Conservation (phyloP, 257 asterid genomes). For the Nicotiana obtusifolia region DNA sequence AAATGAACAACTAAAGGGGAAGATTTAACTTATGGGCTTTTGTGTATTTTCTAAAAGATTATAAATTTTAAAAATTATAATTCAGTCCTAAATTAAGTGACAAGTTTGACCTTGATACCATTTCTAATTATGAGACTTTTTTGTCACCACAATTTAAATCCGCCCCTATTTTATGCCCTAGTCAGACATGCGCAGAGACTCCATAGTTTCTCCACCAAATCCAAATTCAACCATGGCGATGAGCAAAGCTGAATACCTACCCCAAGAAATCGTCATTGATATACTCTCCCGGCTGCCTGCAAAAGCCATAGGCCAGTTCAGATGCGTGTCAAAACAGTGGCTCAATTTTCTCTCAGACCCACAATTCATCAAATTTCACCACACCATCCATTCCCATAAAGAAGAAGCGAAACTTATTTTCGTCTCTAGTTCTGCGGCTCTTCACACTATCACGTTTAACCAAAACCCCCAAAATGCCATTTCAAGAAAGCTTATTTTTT, state of each 20-base stretch:
- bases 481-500: not conserved
- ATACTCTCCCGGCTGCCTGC: not conserved
- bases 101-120: too few relatives aligned
- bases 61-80: too few relatives aligned
- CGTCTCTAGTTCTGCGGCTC: not conserved
- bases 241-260: not conserved
- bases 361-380: not conserved
- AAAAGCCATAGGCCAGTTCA: not conserved
- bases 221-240: not conserved
- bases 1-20: too few relatives aligned
- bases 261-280: not conserved
- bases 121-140: too few relatives aligned
- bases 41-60: too few relatives aligned
- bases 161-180: too few relatives aligned
- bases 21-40: too few relatives aligned
- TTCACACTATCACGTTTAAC: not conserved
- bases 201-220: too few relatives aligned
- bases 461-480: not conserved
- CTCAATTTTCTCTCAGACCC: not conserved
- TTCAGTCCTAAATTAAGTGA: too few relatives aligned
- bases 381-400: not conserved
- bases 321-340: conserved; percentile 1
- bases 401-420: not conserved
- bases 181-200: too few relatives aligned
- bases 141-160: too few relatives aligned